phyloP scores from a whole-genome alignment of 2,329 filamentous ascomycete genomes.

The Colletotrichum aenigma region DNA sequence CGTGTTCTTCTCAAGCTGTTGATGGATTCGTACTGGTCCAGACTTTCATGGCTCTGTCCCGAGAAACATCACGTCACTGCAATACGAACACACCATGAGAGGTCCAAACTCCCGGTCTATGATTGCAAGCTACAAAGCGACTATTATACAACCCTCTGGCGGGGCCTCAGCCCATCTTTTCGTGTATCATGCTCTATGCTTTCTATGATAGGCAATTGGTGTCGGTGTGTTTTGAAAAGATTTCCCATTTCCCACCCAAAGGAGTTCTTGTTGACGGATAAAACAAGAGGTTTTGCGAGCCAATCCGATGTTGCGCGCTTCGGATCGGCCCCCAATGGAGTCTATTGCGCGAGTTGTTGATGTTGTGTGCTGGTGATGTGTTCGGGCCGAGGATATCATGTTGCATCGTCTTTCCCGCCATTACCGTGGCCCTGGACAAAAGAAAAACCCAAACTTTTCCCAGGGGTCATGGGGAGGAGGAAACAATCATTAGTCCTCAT shows the following conservation, averaged over 20 bases:
- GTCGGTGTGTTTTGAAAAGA: constrained; percentile 2
- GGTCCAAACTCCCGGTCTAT: constrained; percentile 43
- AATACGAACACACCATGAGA: not conserved
- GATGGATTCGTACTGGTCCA: not conserved
- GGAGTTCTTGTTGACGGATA: constrained; percentile 12
- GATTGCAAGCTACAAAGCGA: constrained; percentile 28
- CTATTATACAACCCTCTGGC: constrained; percentile 34
- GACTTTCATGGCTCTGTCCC: not conserved
- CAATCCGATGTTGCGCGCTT: constrained; percentile 7
- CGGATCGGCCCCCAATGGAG: not conserved
- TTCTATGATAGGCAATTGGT: constrained; percentile 23
- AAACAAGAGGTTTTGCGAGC: constrained; percentile 14
- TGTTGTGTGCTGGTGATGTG: not conserved
- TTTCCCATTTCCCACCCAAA: constrained; percentile 12
- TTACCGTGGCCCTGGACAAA: not conserved
- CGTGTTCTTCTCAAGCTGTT: not conserved
- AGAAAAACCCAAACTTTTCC: constrained; percentile 1
- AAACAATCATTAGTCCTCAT: not conserved
- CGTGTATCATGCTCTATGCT: constrained; percentile 25
- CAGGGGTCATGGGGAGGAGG: not conserved
- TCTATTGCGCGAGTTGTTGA: constrained; percentile 7
- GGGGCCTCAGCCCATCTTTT: constrained; percentile 20
- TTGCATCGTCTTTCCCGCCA: constrained; percentile 4
- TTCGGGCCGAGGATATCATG: constrained; percentile 13
- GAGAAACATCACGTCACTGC: not conserved